Base-by-base conservation (phyloP, 305 asterid genomes). In the Salvia sclarea region DNA sequence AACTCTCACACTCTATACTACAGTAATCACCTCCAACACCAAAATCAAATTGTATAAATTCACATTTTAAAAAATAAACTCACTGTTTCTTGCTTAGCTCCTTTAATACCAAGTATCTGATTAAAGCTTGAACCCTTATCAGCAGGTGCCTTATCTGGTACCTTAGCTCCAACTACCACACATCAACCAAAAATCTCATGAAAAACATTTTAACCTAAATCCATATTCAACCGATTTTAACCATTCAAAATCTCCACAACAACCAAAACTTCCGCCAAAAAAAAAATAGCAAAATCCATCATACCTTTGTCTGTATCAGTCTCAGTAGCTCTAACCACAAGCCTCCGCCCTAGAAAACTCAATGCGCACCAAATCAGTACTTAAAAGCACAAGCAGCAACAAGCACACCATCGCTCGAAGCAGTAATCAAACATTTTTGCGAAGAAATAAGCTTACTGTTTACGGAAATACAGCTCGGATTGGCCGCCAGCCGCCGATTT, bases 91-190 rank as follows among this genome's bases (percentile, higher is more conserved):
- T 85, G 93, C 66, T 82, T 92, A 64, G 98, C 98, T 72, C 98
- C 97, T 85, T 90, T 90, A 64, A 92, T 92, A 47, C 98, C 98
- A 73, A 92, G 97, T 82, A 92, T 92, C 82, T 92, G 98, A 64
- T 90, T 92, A 41, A 92, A 43, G 73, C 95, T 83, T 12, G 98
- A 92, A 52, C 97, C 96, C 61, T 70, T 81, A 38, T 50, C 76
- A 28, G 80, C 83, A 7, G 96, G 95, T 30, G 91, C 92, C 80
- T 76, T 88, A 80, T 86, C 98, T 8, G 97, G 98, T 25, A 71
- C 85, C 83, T 78, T 81, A 43, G 95, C 88, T 83, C 78, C 82
- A 66, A 78, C 96, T 88, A 86, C 87, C 75, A 74, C 76, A 77
- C 66, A 81, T 68, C 69, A 69, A 76, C 41, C 70, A 67, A 69